Percentiles rank a stretch among this genome's conserved stretches.
phyloP scores from a whole-genome alignment of 345 rosid genomes.

The Populus ilicifolia region DNA sequence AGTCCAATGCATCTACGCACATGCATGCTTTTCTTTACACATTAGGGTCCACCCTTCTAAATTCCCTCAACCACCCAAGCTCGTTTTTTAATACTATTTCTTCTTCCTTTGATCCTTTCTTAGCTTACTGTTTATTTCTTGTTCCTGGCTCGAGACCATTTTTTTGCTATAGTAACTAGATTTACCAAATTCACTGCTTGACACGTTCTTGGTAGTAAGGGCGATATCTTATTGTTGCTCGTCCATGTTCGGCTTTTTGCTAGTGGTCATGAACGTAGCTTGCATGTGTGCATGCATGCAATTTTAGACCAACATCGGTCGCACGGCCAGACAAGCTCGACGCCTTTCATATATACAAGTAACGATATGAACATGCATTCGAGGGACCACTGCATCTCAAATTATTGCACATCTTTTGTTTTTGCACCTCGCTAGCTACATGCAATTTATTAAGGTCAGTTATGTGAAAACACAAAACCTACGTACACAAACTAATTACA shows the following conservation, averaged over 20 bases:
- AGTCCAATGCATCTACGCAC: conserved; percentile 34
- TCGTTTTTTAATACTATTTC: neutral
- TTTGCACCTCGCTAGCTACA: neutral
- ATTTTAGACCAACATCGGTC: conserved; percentile 1
- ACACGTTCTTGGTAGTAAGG: neutral
- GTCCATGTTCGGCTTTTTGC: neutral
- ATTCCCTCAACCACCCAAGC: conserved; percentile 4
- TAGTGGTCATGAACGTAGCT: conserved; percentile 20
- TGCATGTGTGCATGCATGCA: conserved; percentile 25
- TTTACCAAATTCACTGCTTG: neutral
- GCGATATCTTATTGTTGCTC: neutral
- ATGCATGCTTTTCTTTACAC: conserved; percentile 37
- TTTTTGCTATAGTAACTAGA: neutral
- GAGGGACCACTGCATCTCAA: conserved; percentile 9
- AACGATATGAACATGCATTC: neutral
- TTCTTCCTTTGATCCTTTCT: neutral
- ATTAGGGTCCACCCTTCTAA: conserved; percentile 20
- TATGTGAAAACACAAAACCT: neutral
- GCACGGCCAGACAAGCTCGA: neutral
- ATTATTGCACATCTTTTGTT: conserved; percentile 11
- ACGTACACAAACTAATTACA: no score
- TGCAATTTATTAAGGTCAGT: neutral
- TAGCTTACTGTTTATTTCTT: neutral
- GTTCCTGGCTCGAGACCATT: neutral
- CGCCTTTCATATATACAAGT: neutral